Conservation (phyloP, 116 monocot species). For the Trichopus zeylanicus region DNA sequence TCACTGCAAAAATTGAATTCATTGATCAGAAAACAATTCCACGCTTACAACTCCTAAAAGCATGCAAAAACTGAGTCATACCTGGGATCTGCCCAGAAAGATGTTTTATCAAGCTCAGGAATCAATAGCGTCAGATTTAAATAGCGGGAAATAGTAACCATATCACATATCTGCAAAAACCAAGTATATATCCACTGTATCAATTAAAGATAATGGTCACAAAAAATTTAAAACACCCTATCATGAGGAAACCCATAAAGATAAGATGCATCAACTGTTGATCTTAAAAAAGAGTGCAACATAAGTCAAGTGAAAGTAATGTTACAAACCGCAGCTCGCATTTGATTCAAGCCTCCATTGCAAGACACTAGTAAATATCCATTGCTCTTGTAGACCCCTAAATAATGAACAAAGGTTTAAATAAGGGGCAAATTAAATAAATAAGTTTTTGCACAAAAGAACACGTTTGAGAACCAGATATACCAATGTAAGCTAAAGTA, state of each 20-base stretch:
- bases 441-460: not conserved
- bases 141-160: constrained; percentile 74
- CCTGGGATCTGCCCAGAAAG: constrained; percentile 98
- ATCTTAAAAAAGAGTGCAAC: not conserved
- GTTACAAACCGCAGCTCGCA: constrained; percentile 78
- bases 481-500: no score
- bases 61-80: constrained; percentile 10
- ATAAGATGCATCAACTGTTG: not conserved
- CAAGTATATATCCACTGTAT: not conserved
- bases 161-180: constrained; percentile 75
- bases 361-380: constrained; percentile 77
- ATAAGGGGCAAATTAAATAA: not conserved
- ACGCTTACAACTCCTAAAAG: not conserved
- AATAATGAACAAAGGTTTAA: not conserved
- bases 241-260: not conserved
- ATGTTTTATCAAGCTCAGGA: constrained; percentile 90
- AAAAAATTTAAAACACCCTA: not conserved
- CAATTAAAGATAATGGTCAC: not conserved
- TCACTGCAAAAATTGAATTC: constrained; percentile 36
- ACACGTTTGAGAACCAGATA: no score
- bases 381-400: constrained; percentile 84
- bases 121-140: constrained; percentile 75
- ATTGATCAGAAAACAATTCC: constrained; percentile 1
- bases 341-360: constrained; percentile 93
- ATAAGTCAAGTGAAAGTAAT: constrained; percentile 1